Evolutionary conservation across 805 yeast species (phyloP), one percentile per base, ranked within the genome.

Genomic region (Candida silvatica): DNA sequence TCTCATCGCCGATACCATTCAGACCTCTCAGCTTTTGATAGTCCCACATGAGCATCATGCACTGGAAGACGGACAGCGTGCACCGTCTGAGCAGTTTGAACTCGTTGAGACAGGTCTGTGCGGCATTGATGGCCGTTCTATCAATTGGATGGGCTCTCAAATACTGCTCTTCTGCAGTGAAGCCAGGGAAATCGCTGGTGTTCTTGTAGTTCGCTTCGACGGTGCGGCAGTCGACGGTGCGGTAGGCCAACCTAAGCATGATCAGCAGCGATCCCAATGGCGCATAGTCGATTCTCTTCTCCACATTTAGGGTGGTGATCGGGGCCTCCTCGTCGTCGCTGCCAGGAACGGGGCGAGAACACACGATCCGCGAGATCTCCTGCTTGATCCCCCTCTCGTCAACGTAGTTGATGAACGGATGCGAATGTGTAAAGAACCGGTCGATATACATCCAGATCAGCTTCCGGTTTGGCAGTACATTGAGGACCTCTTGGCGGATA

Each of bases 1-100:
- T 74, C 29, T 77, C 79, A 37, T 74, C 78, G 46, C 73, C 81
- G 4, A 62, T 59, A 2, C 69, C 65, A 46, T 73, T 78, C 20
- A 45, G 40, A 27, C 79, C 80, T 47, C 71, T 74, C 35, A 52
- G 59, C 23, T 54, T 61, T 41, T 57, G 70, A 51, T 75, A 77
- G 17, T 68, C 54, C 42, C 73, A 62, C 58, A 71, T 62, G 40
- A 69, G 57, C 35, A 74, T 38, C 6, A 76, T 68, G 40, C 76
- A 69, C 48, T 76, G 81, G 38, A 77, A 55, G 16, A 76, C 61
- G 0, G 69, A 62, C 20, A 77, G 44, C 17, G 74, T 67, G 25
- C 71, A 64, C 38, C 67, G 56, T 39, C 73, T 52, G 29, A 71
- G 45, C 20, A 75, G 37, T 32, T 67, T 68, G 51, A 76, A 76